These are phyloP conservation scores for Tausonia pullulans DNA, from an alignment of 1,284 basidiomycete species.

Conservation along the genomic window DNA sequence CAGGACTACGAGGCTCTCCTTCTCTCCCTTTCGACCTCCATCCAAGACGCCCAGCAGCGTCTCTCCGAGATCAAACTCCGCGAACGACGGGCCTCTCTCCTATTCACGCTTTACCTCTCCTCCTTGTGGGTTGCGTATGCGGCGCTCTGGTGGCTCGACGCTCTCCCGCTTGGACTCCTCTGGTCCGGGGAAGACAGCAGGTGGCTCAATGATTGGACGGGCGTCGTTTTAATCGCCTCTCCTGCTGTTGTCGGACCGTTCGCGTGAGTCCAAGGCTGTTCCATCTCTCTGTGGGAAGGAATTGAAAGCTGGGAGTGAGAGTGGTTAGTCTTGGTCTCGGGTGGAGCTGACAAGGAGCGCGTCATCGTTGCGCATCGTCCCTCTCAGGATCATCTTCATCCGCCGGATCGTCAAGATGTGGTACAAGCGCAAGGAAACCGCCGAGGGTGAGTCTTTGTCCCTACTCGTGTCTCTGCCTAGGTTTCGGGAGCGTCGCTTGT, in stretches of 20 bases:
- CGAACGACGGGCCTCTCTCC: conserved; percentile 66
- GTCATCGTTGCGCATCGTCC: not conserved
- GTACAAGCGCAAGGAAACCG: conserved; percentile 71
- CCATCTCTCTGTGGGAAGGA: not conserved
- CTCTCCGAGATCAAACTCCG: conserved; percentile 80
- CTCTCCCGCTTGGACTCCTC: conserved; percentile 40
- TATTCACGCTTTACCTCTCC: conserved; percentile 72
- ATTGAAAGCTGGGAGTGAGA: too few relatives aligned
- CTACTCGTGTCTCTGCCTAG: not conserved
- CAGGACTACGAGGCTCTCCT: conserved; percentile 43
- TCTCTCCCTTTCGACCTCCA: conserved; percentile 37
- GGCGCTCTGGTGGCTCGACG: conserved; percentile 64
- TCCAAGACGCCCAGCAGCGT: conserved; percentile 49
- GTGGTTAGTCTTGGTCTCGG: not conserved
- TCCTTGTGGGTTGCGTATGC: conserved; percentile 69
- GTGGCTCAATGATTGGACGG: conserved; percentile 41
- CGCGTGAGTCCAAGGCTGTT: conserved; percentile 46
- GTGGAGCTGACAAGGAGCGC: not conserved
- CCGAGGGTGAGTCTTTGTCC: conserved; percentile 54
- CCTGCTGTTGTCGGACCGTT: conserved; percentile 53
- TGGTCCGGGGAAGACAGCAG: conserved; percentile 34
- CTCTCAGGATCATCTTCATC: conserved; percentile 61
- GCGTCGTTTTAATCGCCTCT: conserved; percentile 33
- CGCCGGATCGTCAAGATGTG: conserved; percentile 73
- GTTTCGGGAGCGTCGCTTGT: too few relatives aligned